Evolutionary conservation across 768 basidiomycete genomes (phyloP).

Genomic region (Leccinum ochraceum): DNA sequence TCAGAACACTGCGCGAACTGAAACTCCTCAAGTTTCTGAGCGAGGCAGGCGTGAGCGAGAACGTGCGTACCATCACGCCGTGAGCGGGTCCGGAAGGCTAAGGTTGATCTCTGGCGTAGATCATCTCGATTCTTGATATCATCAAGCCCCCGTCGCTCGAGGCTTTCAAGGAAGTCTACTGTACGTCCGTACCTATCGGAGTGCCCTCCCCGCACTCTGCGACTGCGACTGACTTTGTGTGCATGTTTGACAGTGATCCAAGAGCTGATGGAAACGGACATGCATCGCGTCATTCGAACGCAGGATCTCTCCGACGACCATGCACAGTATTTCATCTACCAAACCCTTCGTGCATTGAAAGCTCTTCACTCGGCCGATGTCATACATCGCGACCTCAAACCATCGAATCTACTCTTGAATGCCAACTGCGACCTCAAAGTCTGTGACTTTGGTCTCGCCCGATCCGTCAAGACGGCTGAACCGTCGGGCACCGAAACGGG

Average conservation of each 20-base stretch:
- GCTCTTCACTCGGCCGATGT: slow-evolving; percentile 96
- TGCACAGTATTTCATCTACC: slow-evolving; percentile 91
- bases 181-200: slow-evolving; percentile 40
- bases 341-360: slow-evolving; percentile 93
- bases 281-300: slow-evolving; percentile 95
- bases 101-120: slow-evolving; percentile 42
- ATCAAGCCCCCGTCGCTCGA: slow-evolving; percentile 80
- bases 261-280: slow-evolving; percentile 94
- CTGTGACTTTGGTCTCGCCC: slow-evolving; percentile 92
- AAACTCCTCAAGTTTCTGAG: slow-evolving; percentile 82
- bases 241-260: slow-evolving; percentile 62
- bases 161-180: slow-evolving; percentile 84
- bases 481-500: slow-evolving; percentile 81
- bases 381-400: slow-evolving; percentile 95
- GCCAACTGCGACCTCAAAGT: slow-evolving; percentile 97
- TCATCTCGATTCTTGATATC: slow-evolving; percentile 89
- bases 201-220: neutral
- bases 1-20: slow-evolving; percentile 86
- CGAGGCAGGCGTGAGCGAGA: slow-evolving; percentile 88
- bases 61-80: slow-evolving; percentile 44
- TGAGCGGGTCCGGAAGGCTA: too few relatives aligned
- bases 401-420: slow-evolving; percentile 95
- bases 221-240: slow-evolving; percentile 2
- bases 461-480: slow-evolving; percentile 86
- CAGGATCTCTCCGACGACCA: slow-evolving; percentile 96